Percentiles rank a stretch among this genome's conserved stretches.
Evolutionary conservation across 495 filamentous ascomycete species (phyloP).

Genomic region (Penicillium desertorum): DNA sequence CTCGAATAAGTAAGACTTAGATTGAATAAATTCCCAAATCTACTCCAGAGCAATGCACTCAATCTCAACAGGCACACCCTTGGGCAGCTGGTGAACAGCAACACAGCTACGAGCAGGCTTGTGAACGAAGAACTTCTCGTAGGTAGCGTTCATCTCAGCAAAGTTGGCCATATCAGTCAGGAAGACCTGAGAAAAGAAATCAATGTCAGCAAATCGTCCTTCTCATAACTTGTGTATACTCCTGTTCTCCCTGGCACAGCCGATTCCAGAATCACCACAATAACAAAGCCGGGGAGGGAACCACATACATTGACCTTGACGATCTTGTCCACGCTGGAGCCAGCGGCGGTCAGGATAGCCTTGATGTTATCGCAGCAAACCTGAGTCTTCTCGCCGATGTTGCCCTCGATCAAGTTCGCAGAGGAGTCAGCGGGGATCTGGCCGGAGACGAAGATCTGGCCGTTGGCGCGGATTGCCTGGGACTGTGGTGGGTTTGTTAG

Average conservation of each 20-base stretch:
- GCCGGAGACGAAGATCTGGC: slow-evolving; percentile 86
- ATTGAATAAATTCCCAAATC: slow-evolving; percentile 1
- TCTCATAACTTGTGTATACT: not conserved
- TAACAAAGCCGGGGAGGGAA: slow-evolving; percentile 27
- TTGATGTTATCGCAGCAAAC: slow-evolving; percentile 75
- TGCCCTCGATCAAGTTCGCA: slow-evolving; percentile 72
- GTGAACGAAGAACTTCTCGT: slow-evolving; percentile 81
- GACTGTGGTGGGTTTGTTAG: slow-evolving; percentile 52
- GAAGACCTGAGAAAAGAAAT: slow-evolving; percentile 57
- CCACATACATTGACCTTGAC: slow-evolving; percentile 66
- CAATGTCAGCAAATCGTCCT: slow-evolving; percentile 1
- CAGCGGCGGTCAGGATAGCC: slow-evolving; percentile 74
- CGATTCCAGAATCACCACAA: not conserved
- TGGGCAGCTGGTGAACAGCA: slow-evolving; percentile 84
- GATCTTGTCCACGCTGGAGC: slow-evolving; percentile 68
- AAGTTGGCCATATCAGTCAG: slow-evolving; percentile 84
- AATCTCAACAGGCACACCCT: slow-evolving; percentile 89
- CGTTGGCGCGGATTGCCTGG: slow-evolving; percentile 82
- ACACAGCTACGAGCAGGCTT: slow-evolving; percentile 94
- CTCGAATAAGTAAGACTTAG: not conserved
- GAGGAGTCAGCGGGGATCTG: slow-evolving; percentile 80
- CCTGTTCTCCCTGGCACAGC: not conserved
- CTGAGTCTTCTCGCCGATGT: slow-evolving; percentile 72
- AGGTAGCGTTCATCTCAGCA: slow-evolving; percentile 82
- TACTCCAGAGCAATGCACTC: slow-evolving; percentile 72